phyloP scores from a whole-genome alignment of 306 rosid species.

The Cucurbita argyrosperma region DNA sequence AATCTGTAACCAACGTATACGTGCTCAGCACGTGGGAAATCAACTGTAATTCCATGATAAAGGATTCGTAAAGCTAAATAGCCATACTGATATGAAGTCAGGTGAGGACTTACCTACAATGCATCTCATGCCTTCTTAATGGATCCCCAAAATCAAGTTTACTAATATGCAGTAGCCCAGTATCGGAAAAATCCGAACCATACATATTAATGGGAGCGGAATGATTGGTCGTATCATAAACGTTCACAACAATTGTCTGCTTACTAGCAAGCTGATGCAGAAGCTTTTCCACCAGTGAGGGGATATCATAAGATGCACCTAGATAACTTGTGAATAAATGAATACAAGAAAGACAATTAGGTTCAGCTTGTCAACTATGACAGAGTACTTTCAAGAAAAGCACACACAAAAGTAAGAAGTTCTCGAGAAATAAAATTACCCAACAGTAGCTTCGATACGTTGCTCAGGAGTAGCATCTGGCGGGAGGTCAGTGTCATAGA shows the following conservation, averaged over 20 bases:
- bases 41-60: neutral
- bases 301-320: constrained; percentile 93
- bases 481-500: constrained; percentile 53
- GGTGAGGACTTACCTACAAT: constrained; percentile 58
- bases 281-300: constrained; percentile 92
- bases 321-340: constrained; percentile 43
- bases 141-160: constrained; percentile 91
- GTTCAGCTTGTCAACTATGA: constrained; percentile 1
- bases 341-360: constrained; percentile 10
- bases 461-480: constrained; percentile 53
- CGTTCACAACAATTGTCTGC: constrained; percentile 91
- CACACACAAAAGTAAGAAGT: neutral
- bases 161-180: constrained; percentile 59
- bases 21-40: neutral
- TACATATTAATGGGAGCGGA: constrained; percentile 71
- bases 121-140: constrained; percentile 90
- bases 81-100: neutral
- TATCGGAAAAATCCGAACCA: constrained; percentile 62
- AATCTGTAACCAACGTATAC: constrained; percentile 35
- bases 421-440: constrained; percentile 35
- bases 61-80: neutral
- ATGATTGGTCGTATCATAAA: constrained; percentile 73
- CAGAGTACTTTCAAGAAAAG: neutral
- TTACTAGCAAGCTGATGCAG: constrained; percentile 97
- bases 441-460: constrained; percentile 70